Evolutionary conservation across 176 grass and related monocot species (phyloP), one percentile per base, ranked within the genome.

Genomic region (Oryza rufipogon): DNA sequence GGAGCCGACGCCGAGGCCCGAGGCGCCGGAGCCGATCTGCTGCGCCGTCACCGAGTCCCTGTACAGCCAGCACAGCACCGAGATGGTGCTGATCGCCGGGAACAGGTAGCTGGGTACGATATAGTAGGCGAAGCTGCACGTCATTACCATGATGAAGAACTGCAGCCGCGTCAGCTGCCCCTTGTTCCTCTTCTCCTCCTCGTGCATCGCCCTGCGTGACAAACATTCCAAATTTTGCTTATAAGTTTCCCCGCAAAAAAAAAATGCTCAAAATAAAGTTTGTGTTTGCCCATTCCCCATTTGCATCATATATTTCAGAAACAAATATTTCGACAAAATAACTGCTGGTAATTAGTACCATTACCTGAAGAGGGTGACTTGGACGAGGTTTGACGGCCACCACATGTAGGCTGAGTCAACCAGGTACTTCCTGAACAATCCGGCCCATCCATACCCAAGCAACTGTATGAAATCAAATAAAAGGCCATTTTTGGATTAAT

Each of bases 331-430:
- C 12, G 13, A 49, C 12, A 49, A 49, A 15, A 47, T 47, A 47
- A 47, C 10, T 47, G 3, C 47, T 1, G 10, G 14, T 49, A 49
- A 49, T 49, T 15, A 49, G 13, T 15, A 48, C 49, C 15, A 52
- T 33, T 33, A 92, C 95, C 92, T 91, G 71, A 91, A 97, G 65
- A 94, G 88, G 12, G 95, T 94, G 56, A 97, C 92, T 23, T 91
- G 86, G 3, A 97, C 92, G 7, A 97, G 61, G 75, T 87, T 97
- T 32, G 72, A 34, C 12, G 95, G 95, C 92, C 95, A 97, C 95
- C 95, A 94, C 95, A 97, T 97, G 70, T 91, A 97, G 20, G 95
- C 92, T 14, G 92, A 94, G 52, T 97, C 92, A 64, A 97, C 95
- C 16, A 97, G 83, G 26, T 84, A 91, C 47, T 81, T 91, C 22